A percentile compares a stretch with the other conserved stretches of the same genome.
Conservation (phyloP, 805 yeast genomes). For the Candida railenensis region DNA sequence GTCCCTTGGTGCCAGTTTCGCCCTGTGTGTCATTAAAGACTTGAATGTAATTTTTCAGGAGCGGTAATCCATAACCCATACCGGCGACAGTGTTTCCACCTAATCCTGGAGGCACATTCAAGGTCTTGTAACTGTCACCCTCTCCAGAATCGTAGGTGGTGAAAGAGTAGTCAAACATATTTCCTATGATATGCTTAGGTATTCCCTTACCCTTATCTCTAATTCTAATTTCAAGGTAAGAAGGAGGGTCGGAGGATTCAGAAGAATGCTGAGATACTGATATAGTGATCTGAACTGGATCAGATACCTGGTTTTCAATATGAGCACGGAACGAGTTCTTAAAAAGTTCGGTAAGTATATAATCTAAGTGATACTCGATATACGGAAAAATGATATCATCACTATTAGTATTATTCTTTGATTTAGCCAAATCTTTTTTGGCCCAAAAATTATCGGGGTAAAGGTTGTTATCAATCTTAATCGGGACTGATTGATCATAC, state of each 20-base stretch:
- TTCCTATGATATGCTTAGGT: constrained; percentile 57
- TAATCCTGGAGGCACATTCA: constrained; percentile 70
- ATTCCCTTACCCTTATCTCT: constrained; percentile 92
- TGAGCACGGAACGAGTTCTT: constrained; percentile 89
- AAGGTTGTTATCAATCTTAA: constrained; percentile 49
- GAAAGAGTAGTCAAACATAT: constrained; percentile 83
- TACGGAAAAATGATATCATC: constrained; percentile 57
- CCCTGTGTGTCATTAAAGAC: constrained; percentile 35
- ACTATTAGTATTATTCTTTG: constrained; percentile 8
- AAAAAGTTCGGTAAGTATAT: constrained; percentile 79
- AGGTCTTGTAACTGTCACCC: constrained; percentile 57
- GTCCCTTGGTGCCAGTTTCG: constrained; percentile 29
- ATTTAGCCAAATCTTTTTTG: constrained; percentile 2
- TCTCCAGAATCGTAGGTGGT: constrained; percentile 68
- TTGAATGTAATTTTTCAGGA: constrained; percentile 54
- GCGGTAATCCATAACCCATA: constrained; percentile 93
- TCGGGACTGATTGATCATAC: constrained; percentile 70
- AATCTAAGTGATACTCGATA: constrained; percentile 84
- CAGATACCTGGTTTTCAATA: constrained; percentile 57
- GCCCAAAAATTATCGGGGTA: constrained; percentile 27
- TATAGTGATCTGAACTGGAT: constrained; percentile 40
- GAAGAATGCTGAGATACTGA: constrained; percentile 26
- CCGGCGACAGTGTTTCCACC: constrained; percentile 81
- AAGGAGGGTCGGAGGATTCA: constrained; percentile 17
- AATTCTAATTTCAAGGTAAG: constrained; percentile 67